Evolutionary conservation across 148 eudicot species (phyloP).

Genomic region (Amaranthus hypochondriacus): DNA sequence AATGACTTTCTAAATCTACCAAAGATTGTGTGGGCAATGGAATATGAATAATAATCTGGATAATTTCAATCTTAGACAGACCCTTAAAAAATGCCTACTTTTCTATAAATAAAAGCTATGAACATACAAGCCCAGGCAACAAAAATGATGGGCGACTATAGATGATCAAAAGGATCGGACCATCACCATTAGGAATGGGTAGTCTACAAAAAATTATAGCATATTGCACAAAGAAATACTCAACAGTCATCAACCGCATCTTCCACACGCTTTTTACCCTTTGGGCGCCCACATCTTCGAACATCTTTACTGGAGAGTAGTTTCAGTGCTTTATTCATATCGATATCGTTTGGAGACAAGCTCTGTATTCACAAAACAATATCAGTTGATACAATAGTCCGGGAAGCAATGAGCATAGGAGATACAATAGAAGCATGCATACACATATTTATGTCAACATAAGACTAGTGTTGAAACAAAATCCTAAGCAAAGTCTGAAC

Average conservation of each 20-base stretch:
- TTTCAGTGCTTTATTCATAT: conserved; percentile 64
- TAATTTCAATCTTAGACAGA: too few relatives aligned
- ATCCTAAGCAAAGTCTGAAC: too few relatives aligned
- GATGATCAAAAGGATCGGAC: background rate
- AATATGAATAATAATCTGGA: too few relatives aligned
- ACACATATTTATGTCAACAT: too few relatives aligned
- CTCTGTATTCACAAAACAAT: conserved; percentile 35
- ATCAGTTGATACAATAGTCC: background rate
- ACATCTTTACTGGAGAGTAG: conserved; percentile 46
- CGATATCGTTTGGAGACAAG: conserved; percentile 43
- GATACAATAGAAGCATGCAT: too few relatives aligned
- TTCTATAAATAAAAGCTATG: too few relatives aligned
- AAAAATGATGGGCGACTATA: background rate
- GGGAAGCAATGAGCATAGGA: background rate
- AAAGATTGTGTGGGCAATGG: too few relatives aligned
- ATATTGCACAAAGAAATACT: background rate
- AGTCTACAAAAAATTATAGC: background rate
- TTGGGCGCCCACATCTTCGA: conserved; percentile 61
- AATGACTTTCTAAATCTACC: too few relatives aligned
- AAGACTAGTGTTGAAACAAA: too few relatives aligned
- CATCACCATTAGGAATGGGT: background rate
- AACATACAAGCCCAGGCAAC: conserved; percentile 5
- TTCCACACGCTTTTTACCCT: conserved; percentile 36
- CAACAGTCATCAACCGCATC: conserved; percentile 42
- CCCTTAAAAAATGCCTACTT: too few relatives aligned